Percentiles rank a stretch among this genome's conserved stretches.
phyloP scores from a whole-genome alignment of 176 grass and related monocot genomes.

The Triticum dicoccoides region DNA sequence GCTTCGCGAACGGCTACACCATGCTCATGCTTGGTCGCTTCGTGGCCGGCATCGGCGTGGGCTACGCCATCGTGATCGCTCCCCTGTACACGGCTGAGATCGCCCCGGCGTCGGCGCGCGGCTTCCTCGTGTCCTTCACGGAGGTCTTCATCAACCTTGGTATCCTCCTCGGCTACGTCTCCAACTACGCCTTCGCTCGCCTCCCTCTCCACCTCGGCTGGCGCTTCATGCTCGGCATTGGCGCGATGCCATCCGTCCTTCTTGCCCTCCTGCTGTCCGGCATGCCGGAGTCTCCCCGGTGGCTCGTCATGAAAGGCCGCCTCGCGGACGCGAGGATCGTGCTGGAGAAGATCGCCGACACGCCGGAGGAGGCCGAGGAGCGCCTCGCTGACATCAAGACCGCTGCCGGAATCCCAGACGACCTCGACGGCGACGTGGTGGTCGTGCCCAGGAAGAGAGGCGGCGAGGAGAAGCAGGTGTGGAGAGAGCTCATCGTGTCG shows the following conservation, averaged over 20 bases:
- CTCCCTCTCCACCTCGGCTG: constrained; percentile 44
- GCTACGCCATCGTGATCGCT: constrained; percentile 40
- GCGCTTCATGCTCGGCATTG: constrained; percentile 74
- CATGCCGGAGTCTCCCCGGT: constrained; percentile 72
- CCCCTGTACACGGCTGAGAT: constrained; percentile 70
- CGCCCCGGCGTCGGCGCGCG: constrained; percentile 41
- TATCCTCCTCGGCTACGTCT: constrained; percentile 63
- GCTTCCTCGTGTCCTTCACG: constrained; percentile 57
- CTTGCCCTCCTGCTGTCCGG: constrained; percentile 40
- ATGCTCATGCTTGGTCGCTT: constrained; percentile 61
- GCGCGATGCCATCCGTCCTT: constrained; percentile 49
- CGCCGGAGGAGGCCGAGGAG: constrained; percentile 43
- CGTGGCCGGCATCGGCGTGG: constrained; percentile 39
- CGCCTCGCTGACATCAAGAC: constrained; percentile 58
- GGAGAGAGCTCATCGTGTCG: constrained; percentile 52
- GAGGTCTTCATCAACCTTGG: constrained; percentile 72
- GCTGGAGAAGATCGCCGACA: constrained; percentile 41
- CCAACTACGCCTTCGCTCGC: constrained; percentile 52
- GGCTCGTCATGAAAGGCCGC: constrained; percentile 71
- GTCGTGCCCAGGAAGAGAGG: constrained; percentile 15
- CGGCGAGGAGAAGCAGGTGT: constrained; percentile 40
- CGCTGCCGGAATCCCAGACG: constrained; percentile 40
- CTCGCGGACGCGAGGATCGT: constrained; percentile 50
- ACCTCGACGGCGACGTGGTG: constrained; percentile 44
- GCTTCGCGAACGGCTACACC: constrained; percentile 43